Base-by-base conservation (phyloP, 257 asterid species). In the Plantago elongata region DNA sequence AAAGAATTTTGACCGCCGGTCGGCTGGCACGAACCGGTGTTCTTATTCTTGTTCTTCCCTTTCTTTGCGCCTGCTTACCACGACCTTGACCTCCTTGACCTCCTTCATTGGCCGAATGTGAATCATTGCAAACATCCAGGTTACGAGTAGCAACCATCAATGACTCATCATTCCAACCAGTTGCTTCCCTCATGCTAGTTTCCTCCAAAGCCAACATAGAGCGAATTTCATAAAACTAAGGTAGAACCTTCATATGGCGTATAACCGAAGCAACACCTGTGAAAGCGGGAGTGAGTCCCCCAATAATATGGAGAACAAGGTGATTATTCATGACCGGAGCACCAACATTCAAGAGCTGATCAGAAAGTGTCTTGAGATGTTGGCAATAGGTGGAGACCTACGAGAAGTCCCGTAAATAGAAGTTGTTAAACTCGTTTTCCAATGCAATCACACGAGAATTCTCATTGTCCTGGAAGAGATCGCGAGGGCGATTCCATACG, bases 261-360 rank as follows among this genome's bases (percentile, higher is more conserved):
- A 65, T 42, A 3, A 65, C 3, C 0, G 55, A 16, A 1, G 38
- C 27, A 16, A 43, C 63, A 17, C 42, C 63, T 5, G 45, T 14
- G 15, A 44, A 42, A 5, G 58, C 34, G 1, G 7, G 44, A 2
- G 30, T 13, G 3, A 30, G 45, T 13, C 14, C 47, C 62, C 9
- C 45, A 15, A 51, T 4, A 3, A 37, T 13, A 13, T n/a, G 46
- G n/a, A 65, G 63, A 3, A 65, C 45, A 11, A 65, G 16, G 9
- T 47, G 62, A 30, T 65, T 17, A 10, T 54, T 56, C 1, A 64
- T 9, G 2, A 65, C 56, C n/a, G 63, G 54, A 4, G 54, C 54
- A 9, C 64, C 70, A 9, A 54, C 70, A 13, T 56, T 54, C 9
- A 11, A 13, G 5, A 65, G 17, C 29, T 65, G 70, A 14, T 65